Evolutionary conservation across 2,329 filamentous ascomycete species (phyloP).

Genomic region (Aspergillus ustus): DNA sequence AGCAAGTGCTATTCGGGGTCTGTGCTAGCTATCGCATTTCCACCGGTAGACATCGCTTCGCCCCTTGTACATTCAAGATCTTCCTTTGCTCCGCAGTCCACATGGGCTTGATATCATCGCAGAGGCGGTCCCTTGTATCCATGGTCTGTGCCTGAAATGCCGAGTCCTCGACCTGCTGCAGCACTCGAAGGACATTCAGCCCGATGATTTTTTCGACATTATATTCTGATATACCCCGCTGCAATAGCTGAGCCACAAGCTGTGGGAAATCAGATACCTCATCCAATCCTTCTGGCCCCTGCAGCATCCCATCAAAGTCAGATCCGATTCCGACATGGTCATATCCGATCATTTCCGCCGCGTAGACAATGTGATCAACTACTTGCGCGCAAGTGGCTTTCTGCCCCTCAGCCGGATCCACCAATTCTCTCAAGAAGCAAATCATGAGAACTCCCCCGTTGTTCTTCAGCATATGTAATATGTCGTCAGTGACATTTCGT

Average conservation of each 20-base stretch:
- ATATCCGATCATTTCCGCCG: conserved; percentile 36
- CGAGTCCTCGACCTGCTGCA: neutral
- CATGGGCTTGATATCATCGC: no score
- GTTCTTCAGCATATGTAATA: conserved; percentile 39
- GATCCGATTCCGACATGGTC: conserved; percentile 42
- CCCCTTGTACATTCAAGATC: no score
- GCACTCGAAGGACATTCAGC: conserved; percentile 8
- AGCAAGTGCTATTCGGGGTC: no score
- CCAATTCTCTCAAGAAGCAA: conserved; percentile 40
- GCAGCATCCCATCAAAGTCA: conserved; percentile 39
- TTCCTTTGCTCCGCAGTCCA: no score
- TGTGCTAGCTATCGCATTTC: no score
- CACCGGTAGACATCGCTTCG: no score
- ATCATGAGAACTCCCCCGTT: conserved; percentile 51
- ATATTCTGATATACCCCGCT: neutral
- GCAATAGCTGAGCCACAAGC: neutral
- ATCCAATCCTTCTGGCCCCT: conserved; percentile 28
- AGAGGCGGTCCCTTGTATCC: no score
- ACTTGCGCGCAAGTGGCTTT: conserved; percentile 36
- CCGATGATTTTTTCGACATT: neutral
- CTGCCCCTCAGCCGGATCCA: conserved; percentile 25
- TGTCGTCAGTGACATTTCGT: conserved; percentile 50
- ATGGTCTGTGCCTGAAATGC: no score
- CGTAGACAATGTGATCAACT: conserved; percentile 44
- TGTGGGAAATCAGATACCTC: conserved; percentile 14